A percentile compares a stretch with the other conserved stretches of the same genome.
Evolutionary conservation across 2,329 filamentous ascomycete species (phyloP).

Genomic region (Elsinoe fawcettii): DNA sequence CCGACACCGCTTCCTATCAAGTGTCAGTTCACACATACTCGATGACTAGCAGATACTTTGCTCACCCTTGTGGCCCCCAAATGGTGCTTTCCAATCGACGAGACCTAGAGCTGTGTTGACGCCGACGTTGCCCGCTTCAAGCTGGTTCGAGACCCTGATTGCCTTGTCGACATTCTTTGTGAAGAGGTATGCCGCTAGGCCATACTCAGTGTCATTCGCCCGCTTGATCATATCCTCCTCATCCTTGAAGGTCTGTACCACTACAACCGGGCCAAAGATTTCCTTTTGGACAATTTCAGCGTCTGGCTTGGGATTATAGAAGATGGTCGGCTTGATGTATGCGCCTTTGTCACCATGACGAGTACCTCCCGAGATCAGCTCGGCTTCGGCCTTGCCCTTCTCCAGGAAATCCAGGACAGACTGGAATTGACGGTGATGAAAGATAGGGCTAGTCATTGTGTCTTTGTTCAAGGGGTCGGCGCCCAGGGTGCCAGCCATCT

Average conservation of each 20-base stretch:
- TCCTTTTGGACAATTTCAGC: conserved; percentile 31
- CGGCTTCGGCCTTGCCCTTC: not conserved
- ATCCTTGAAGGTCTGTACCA: conserved; percentile 30
- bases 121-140: not conserved
- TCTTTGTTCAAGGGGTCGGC: not conserved
- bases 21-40: no score
- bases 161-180: conserved; percentile 30
- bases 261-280: conserved; percentile 33
- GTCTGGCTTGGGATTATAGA: conserved; percentile 36
- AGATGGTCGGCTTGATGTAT: conserved; percentile 39
- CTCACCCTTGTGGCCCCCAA: conserved; percentile 38
- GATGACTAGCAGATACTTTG: no score
- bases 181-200: conserved; percentile 28
- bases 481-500: not conserved
- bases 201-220: conserved; percentile 30
- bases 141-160: conserved; percentile 23
- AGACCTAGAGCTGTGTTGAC: conserved; percentile 29
- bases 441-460: not conserved
- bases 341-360: not conserved
- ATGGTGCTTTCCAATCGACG: conserved; percentile 31
- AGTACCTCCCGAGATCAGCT: not conserved
- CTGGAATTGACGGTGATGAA: not conserved
- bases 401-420: not conserved
- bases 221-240: conserved; percentile 30
- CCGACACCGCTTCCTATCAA: no score